Base-by-base conservation (phyloP, 2,329 filamentous ascomycete genomes). In the Trichophyton rubrum region DNA sequence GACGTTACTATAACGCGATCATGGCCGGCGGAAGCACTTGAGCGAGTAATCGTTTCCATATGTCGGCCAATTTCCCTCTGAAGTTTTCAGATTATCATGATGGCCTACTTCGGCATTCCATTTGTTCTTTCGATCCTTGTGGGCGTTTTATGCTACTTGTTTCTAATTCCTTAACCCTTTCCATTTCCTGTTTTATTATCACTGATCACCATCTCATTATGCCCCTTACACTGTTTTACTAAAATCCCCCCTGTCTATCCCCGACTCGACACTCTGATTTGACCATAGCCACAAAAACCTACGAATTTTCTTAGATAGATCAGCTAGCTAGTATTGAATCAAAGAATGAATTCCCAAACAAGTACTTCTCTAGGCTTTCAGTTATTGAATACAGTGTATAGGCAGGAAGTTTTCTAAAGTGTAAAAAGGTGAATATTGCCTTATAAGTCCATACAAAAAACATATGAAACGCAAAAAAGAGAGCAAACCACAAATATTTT, bases 1-100 rank as follows among this genome's bases (percentile, higher is more conserved):
- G 85, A 67, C 80, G 81, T 60, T 88, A 88, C 67, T 90, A 88
- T 71, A 79, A 79, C 62, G 80, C 81, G 61, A 77, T 87, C 45
- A 84, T 86, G 81, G 80, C 76, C 6, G 56, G 60, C 35, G 60
- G 60, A 24, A 56, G 35, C n/a, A 49, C 51, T 20, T 62, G 13
- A 57, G 15, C 27, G 1, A 17, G 20, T n/a, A n/a, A 55, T 13
- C 6, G 8, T 9, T 35, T 35, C 6, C 33, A 9, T 13, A 38
- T 35, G 11, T 13, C 22, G 20, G 22, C 9, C 43, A 47, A n/a
- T n/a, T 5, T 17, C 15, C 41, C 43, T 3, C 20, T 51, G 45
- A 27, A 51, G 22, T 27, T 27, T 22, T 51, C 9, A 27, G 9
- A 47, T 11, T 22, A 27, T 51, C 45, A 51, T 51, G 45, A 51